Conservation (phyloP, 441 rosid species). For the Erodium texanum region DNA sequence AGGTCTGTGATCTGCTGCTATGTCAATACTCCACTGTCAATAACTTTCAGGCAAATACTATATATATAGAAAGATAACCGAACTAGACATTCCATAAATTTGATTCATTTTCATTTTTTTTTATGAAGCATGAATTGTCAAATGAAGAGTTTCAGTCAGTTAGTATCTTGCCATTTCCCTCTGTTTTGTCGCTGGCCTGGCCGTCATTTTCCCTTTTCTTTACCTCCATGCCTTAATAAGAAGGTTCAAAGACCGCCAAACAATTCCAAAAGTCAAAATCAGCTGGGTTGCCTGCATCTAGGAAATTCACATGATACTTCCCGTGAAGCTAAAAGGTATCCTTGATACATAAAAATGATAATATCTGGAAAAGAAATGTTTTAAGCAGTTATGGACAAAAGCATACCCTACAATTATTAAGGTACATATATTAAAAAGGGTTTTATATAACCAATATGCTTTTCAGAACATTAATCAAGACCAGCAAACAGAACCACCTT, state of each 20-base stretch:
- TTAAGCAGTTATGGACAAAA: slow-evolving; percentile 3
- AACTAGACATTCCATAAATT: too few species aligned
- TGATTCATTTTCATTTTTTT: too few species aligned
- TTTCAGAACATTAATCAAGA: neutral
- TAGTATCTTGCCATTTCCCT: slow-evolving; percentile 9
- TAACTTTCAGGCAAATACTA: too few species aligned
- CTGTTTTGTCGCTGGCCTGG: slow-evolving; percentile 8
- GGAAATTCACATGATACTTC: slow-evolving; percentile 15
- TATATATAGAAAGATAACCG: too few species aligned
- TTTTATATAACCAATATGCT: neutral
- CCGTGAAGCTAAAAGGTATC: slow-evolving; percentile 11
- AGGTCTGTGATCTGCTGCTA: neutral
- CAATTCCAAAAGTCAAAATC: slow-evolving; percentile 10
- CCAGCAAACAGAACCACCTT: neutral
- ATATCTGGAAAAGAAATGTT: neutral
- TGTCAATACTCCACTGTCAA: too few species aligned
- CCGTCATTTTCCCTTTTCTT: slow-evolving; percentile 6
- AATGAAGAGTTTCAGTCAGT: too few species aligned
- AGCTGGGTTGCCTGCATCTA: neutral
- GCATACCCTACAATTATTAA: neutral
- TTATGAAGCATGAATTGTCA: too few species aligned
- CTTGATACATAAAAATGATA: slow-evolving; percentile 4
- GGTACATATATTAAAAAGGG: neutral
- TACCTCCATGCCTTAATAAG: too few species aligned
- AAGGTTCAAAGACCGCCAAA: neutral